These are phyloP conservation scores for Apiospora aurea DNA, from an alignment of 2,329 filamentous ascomycete species.

Conservation along the genomic window DNA sequence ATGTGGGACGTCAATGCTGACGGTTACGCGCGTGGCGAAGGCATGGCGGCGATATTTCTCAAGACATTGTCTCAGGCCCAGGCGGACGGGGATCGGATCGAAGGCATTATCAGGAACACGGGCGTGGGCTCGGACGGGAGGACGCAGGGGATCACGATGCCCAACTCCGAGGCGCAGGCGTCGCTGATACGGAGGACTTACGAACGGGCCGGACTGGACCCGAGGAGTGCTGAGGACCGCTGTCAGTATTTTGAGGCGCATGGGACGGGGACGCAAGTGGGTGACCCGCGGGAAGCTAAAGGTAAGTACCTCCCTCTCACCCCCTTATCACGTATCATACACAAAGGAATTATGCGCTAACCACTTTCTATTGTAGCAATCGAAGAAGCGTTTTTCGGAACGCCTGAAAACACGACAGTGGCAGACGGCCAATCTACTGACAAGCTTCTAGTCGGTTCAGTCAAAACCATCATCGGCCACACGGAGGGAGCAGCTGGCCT, in stretches of 20 bases:
- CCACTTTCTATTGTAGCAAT: constrained; percentile 50
- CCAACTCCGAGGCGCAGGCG: constrained; percentile 53
- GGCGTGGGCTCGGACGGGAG: constrained; percentile 58
- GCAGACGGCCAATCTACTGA: not conserved
- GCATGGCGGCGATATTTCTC: constrained; percentile 56
- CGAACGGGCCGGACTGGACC: constrained; percentile 48
- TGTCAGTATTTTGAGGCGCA: constrained; percentile 58
- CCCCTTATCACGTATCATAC: not conserved
- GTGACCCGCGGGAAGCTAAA: constrained; percentile 38
- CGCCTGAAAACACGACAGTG: not conserved
- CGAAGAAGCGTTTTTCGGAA: constrained; percentile 47
- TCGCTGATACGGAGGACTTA: constrained; percentile 54
- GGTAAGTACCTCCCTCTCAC: not conserved
- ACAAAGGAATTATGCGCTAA: not conserved
- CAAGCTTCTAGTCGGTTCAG: constrained; percentile 48
- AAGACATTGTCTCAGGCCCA: constrained; percentile 60
- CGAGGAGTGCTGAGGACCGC: constrained; percentile 39
- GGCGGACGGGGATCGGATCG: constrained; percentile 54
- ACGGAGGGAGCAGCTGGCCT: constrained; percentile 58
- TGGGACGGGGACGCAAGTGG: constrained; percentile 48
- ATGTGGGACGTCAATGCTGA: constrained; percentile 59
- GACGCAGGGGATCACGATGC: constrained; percentile 62
- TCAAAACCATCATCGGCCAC: constrained; percentile 57
- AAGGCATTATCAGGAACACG: constrained; percentile 55
- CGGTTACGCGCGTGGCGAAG: constrained; percentile 67